Conservation (phyloP, 2,329 filamentous ascomycete species). For the Alternaria gansuensis region DNA sequence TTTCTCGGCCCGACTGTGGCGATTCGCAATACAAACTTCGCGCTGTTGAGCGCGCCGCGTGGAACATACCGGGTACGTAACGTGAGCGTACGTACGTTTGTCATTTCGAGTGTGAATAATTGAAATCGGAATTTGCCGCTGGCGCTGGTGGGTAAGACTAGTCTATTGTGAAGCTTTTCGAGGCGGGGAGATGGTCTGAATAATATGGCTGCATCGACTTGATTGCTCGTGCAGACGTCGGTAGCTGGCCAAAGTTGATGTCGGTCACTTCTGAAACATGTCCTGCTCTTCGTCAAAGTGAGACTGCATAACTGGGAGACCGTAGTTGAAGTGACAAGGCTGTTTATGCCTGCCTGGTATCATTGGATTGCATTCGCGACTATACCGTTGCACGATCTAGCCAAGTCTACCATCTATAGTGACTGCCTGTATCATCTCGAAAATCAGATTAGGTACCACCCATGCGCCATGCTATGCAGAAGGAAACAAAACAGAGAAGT, state of each 20-base stretch:
- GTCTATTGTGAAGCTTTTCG: neutral
- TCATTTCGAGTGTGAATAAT: neutral
- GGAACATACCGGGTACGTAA: neutral
- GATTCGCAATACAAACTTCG: constrained; percentile 4
- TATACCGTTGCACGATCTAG: constrained; percentile 1
- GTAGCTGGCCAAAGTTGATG: neutral
- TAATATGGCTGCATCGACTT: constrained; percentile 8
- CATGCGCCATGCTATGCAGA: constrained; percentile 27
- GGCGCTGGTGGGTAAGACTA: neutral
- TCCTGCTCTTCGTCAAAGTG: neutral
- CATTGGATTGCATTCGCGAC: constrained; percentile 4
- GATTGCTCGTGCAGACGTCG: constrained; percentile 2
- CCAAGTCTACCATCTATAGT: constrained; percentile 8
- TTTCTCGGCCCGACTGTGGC: constrained; percentile 5
- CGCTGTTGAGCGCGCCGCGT: constrained; percentile 4
- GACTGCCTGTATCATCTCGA: constrained; percentile 2
- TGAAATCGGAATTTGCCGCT: constrained; percentile 1
- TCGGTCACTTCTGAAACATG: neutral
- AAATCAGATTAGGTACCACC: constrained; percentile 14
- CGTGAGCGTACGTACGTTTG: neutral
- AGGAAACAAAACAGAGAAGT: constrained; percentile 9
- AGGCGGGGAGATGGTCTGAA: neutral
- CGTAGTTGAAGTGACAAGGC: neutral
- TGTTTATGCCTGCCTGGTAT: constrained; percentile 8
- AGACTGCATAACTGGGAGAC: neutral